Base-by-base conservation (phyloP, 768 basidiomycete genomes). In the Grammothele lineata region DNA sequence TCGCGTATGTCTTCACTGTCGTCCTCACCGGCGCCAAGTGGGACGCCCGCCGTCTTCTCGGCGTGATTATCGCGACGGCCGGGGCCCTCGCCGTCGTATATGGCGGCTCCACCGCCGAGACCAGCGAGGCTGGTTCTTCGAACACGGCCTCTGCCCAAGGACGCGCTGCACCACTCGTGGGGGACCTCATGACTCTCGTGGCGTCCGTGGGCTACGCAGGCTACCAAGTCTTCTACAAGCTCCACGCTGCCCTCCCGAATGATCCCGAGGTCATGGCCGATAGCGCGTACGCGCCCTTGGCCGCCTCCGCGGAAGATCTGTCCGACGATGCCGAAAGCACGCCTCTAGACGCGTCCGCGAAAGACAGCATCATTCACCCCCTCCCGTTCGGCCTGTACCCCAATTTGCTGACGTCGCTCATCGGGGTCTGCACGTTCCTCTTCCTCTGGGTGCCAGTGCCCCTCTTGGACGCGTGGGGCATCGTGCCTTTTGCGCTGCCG, bases 161-260 rank as follows among this genome's bases (percentile, higher is more conserved):
- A 11, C 10, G 19, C 5, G 18, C 35, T 23, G 23, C 79, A 1
- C 83, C 87, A 10, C 67, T 91, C 18, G 36, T 85, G 21, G 90
- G 90, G n/a, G 81, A 90, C 57, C 55, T 85, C 19, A 61, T 92
- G 43, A 87, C 87, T 1, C 75, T 92, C 24, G 50, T 77, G 14
- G 87, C 86, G 5, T 85, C 89, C 4, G 57, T 92, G 47, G 67
- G 73, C 12, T 91, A 86, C 61, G 87, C 81, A 12, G 66, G 87
- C 5, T 91, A 91, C 56, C 88, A 91, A 70, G 89, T 92, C 37
- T 61, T 89, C 34, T 92, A 92, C 77, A 92, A 90, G 70, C 78
- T 74, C 62, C 81, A 87, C 56, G 80, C 78, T 10, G 83, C 87
- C 5, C 68, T 89, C 14, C 79, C 85, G 3, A 77, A 73, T n/a